Conservation (phyloP, 345 rosid genomes). For the Adansonia digitata region DNA sequence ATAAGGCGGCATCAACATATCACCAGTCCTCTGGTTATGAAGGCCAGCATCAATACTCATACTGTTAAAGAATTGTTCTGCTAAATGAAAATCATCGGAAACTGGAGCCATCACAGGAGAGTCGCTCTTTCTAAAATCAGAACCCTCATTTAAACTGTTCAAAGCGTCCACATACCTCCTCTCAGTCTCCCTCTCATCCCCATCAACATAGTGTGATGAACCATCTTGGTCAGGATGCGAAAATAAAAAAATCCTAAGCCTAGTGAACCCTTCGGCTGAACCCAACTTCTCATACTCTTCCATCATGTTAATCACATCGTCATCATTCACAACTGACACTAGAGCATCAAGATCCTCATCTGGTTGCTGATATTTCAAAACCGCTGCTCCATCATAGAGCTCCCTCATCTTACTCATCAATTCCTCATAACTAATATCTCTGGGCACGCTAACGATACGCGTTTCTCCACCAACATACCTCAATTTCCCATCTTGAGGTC, state of each 20-base stretch:
- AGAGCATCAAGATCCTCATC: slow-evolving; percentile 99
- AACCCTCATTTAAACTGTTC: slow-evolving; percentile 72
- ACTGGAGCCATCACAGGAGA: slow-evolving; percentile 32
- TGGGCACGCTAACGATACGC: slow-evolving; percentile 62
- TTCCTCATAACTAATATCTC: slow-evolving; percentile 70
- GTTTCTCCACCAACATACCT: slow-evolving; percentile 98
- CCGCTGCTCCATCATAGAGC: slow-evolving; percentile 69
- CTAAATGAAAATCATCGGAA: slow-evolving; percentile 32
- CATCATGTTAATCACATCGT: slow-evolving; percentile 94
- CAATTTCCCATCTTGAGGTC: slow-evolving; percentile 91
- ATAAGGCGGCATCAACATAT: slow-evolving; percentile 48
- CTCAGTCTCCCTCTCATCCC: slow-evolving; percentile 80
- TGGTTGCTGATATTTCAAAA: slow-evolving; percentile 92
- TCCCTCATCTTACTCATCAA: slow-evolving; percentile 81
- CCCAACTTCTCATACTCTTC: slow-evolving; percentile 96
- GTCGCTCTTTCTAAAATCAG: slow-evolving; percentile 64
- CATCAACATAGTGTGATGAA: slow-evolving; percentile 53
- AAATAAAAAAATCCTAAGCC: slow-evolving; percentile 91
- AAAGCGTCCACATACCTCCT: slow-evolving; percentile 93
- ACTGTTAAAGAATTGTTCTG: slow-evolving; percentile 37
- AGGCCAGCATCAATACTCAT: slow-evolving; percentile 53
- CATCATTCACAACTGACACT: slow-evolving; percentile 92
- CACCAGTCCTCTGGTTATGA: slow-evolving; percentile 51
- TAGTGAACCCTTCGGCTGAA: slow-evolving; percentile 79
- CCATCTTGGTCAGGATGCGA: slow-evolving; percentile 65